These are phyloP conservation scores for Epichloe baconii DNA, from an alignment of 2,329 filamentous ascomycete genomes.

Conservation along the genomic window DNA sequence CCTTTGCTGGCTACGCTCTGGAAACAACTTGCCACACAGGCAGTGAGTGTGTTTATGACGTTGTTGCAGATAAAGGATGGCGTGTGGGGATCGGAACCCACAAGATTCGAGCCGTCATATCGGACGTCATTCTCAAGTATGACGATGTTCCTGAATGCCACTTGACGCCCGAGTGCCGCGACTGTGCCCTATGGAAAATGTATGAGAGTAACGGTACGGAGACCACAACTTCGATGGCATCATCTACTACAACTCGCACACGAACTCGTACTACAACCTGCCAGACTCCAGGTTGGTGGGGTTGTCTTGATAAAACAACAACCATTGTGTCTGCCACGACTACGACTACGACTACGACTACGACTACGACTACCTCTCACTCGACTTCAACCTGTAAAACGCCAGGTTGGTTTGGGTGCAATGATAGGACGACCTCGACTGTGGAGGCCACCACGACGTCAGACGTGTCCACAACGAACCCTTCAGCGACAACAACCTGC, in stretches of 20 bases:
- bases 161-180: constrained; percentile 66
- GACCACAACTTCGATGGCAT: constrained; percentile 48
- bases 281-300: constrained; percentile 88
- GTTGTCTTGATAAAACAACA: constrained; percentile 56
- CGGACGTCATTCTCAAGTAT: constrained; percentile 75
- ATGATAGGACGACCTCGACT: constrained; percentile 29
- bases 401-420: constrained; percentile 56
- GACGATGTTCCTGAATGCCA: constrained; percentile 67
- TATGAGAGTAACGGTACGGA: constrained; percentile 85
- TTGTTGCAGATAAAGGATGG: constrained; percentile 84
- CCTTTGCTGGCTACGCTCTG: constrained; percentile 84
- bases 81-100: constrained; percentile 83
- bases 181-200: constrained; percentile 90
- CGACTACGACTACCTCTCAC: constrained; percentile 27
- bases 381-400: constrained; percentile 44
- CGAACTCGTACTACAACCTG: constrained; percentile 78
- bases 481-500: constrained; percentile 27
- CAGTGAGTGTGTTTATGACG: constrained; percentile 80
- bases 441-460: constrained; percentile 17
- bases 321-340: constrained; percentile 25
- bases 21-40: constrained; percentile 89
- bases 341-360: constrained; percentile 22
- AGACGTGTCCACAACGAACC: constrained; percentile 12
- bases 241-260: constrained; percentile 44
- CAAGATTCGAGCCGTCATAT: constrained; percentile 78